Base-by-base conservation (phyloP, 257 asterid genomes). In the Mentha longifolia region DNA sequence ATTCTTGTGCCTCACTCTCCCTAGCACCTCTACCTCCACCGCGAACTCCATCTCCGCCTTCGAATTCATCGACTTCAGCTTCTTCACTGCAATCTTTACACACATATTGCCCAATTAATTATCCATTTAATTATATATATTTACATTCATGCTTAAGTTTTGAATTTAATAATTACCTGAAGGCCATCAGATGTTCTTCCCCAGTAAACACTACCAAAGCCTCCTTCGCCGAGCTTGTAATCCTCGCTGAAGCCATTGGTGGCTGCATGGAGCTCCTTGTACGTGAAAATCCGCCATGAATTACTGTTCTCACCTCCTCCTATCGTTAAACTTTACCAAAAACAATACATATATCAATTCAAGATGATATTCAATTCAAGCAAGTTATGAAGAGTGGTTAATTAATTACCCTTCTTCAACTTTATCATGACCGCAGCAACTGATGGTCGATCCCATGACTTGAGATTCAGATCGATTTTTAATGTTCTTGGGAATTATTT, bases 21-120 rank as follows among this genome's bases (percentile, higher is more conserved):
- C 97, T 6, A 91, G 84, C 6, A 91, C 97, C 83, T 91, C 96
- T 16, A 91, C 97, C 67, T 91, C 97, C 70, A 91, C 92, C 0
- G 96, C 96, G 39, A 88, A 91, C 68, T 91, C 97, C 97, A 91
- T 91, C 54, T 91, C 97, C 1, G 97, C 97, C 76, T 91, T 91
- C 1, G 94, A 88, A 17, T 81, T 91, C 95, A 91, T 85, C 1
- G 97, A 85, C 76, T 91, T 91, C 74, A 91, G 11, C 51, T 88
- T 91, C 91, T 91, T 91, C 0, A 91, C 97, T 13, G 97, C 97
- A 64, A 91, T 91, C 97, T 91, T 72, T 68, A 50, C 1, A 12
- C 7, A 6, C 28, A 13, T n/a, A n/a, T n/a, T n/a, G n/a, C n/a
- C n/a, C n/a, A n/a, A n/a, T n/a, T n/a, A n/a, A n/a, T n/a, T n/a